Conservation (phyloP, 163 green algal species). For the Trebouxia gelatinosa region DNA sequence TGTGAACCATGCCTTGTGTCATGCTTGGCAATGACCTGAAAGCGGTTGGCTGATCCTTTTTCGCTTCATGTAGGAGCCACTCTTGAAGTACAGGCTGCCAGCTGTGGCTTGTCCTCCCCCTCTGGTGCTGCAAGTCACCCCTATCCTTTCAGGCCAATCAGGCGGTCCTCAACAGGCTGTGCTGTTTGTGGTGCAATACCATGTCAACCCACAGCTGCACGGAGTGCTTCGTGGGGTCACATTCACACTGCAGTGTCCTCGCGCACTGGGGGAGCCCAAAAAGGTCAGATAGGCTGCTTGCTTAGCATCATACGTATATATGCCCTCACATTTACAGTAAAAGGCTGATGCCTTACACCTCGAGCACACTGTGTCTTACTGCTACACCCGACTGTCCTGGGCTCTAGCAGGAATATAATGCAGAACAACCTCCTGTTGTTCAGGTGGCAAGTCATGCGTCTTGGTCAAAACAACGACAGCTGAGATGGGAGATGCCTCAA, state of each 20-base stretch:
- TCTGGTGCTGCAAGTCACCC: conserved; percentile 40
- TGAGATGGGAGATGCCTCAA: conserved; percentile 30
- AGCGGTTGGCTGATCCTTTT: not conserved
- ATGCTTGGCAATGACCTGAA: not conserved
- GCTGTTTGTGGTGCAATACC: conserved; percentile 45
- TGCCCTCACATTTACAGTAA: no score
- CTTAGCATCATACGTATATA: no score
- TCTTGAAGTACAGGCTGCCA: conserved; percentile 44
- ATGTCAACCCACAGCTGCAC: conserved; percentile 31
- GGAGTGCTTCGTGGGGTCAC: conserved; percentile 37
- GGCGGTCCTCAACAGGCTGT: conserved; percentile 18
- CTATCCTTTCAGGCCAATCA: conserved; percentile 11
- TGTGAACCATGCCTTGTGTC: not conserved
- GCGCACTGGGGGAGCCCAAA: no score
- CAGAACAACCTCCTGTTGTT: conserved; percentile 1
- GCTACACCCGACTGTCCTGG: no score
- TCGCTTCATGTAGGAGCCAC: not conserved
- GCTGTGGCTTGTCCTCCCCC: conserved; percentile 47
- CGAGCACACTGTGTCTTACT: no score
- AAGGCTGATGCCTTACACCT: no score
- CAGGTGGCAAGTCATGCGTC: conserved; percentile 24
- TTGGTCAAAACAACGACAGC: conserved; percentile 23
- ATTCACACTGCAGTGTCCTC: conserved; percentile 44
- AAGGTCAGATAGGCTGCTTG: no score
- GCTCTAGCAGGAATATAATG: no score